These are phyloP conservation scores for Colletotrichum liriopes DNA, from an alignment of 2,329 filamentous ascomycete genomes.

Conservation along the genomic window DNA sequence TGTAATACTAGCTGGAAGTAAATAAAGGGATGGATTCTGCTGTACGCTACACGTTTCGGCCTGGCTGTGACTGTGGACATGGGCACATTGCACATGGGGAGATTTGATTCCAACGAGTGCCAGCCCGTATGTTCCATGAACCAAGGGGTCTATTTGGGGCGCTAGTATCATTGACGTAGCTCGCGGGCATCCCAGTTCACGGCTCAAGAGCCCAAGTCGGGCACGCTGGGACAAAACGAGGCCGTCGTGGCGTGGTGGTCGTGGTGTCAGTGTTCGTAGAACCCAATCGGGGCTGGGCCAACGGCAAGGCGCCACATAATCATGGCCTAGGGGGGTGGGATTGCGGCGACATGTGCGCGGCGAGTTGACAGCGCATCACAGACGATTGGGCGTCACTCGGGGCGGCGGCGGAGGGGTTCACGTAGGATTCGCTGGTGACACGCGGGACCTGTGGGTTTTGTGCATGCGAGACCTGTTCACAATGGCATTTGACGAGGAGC, in stretches of 20 bases:
- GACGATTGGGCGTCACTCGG: slow-evolving; percentile 21
- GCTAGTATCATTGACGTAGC: not conserved
- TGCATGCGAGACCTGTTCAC: slow-evolving; percentile 25
- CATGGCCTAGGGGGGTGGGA: slow-evolving; percentile 7
- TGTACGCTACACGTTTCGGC: not conserved
- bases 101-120: not conserved
- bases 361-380: slow-evolving; percentile 23
- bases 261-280: not conserved
- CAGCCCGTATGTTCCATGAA: not conserved
- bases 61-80: not conserved
- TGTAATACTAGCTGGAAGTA: slow-evolving; percentile 17
- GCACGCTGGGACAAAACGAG: not conserved
- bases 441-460: not conserved
- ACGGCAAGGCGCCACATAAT: slow-evolving; percentile 37
- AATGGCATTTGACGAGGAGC: slow-evolving; percentile 7
- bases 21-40: slow-evolving; percentile 24
- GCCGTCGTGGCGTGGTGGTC: not conserved
- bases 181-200: not conserved
- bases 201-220: slow-evolving; percentile 1
- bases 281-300: not conserved
- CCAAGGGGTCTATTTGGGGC: not conserved
- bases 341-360: slow-evolving; percentile 18
- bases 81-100: not conserved
- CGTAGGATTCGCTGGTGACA: slow-evolving; percentile 15
- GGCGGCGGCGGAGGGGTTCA: slow-evolving; percentile 13